Conservation (phyloP, 345 rosid species). For the Pistacia vera region DNA sequence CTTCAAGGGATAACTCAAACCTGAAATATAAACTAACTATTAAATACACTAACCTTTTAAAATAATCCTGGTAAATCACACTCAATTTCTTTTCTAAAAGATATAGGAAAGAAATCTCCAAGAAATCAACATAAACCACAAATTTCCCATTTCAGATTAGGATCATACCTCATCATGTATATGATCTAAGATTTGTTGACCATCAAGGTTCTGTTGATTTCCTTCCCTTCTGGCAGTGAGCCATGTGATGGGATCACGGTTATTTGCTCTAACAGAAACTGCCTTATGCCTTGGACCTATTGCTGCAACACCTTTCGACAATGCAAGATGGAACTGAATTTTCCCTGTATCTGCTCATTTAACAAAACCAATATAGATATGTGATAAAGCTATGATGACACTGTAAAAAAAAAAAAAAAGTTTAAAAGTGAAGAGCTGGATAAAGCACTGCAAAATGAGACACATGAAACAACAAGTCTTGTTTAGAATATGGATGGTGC, state of each 20-base stretch:
- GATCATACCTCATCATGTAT: conserved; percentile 54
- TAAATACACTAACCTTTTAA: neutral
- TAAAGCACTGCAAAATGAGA: neutral
- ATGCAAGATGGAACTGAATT: conserved; percentile 59
- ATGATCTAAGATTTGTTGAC: conserved; percentile 56
- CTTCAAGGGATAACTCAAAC: neutral
- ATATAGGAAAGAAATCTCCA: neutral
- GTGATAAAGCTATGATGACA: neutral
- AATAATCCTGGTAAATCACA: neutral
- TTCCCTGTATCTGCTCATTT: conserved; percentile 53
- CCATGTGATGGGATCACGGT: conserved; percentile 37
- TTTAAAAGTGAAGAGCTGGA: neutral
- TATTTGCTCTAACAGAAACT: conserved; percentile 44
- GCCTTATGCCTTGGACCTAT: conserved; percentile 67
- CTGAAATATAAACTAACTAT: neutral
- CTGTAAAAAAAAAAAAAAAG: neutral
- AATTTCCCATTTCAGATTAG: neutral
- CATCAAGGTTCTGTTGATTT: conserved; percentile 59
- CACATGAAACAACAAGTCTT: too few species aligned
- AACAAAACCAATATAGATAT: conserved; percentile 16
- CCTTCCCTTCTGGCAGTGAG: conserved; percentile 78
- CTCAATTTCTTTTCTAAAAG: neutral
- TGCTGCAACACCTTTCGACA: conserved; percentile 66
- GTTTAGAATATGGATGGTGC: neutral
- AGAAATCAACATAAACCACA: conserved; percentile 3